phyloP scores from a whole-genome alignment of 768 basidiomycete species.

The Termitomyces sp. region DNA sequence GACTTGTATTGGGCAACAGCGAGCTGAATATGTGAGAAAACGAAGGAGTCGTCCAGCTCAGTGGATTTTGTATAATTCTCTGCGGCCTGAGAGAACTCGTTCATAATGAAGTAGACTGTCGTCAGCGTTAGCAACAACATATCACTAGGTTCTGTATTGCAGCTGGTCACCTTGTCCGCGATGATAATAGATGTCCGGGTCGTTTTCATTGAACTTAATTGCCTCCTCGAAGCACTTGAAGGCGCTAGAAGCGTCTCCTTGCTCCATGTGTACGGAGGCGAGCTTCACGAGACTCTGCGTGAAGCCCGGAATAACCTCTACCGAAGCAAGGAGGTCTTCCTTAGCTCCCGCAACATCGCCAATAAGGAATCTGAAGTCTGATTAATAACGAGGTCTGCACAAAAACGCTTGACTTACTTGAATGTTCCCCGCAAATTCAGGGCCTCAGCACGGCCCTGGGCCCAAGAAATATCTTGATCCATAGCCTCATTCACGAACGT shows the following conservation, averaged over 20 bases:
- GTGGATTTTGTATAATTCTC: conserved; percentile 89
- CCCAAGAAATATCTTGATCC: conserved; percentile 78
- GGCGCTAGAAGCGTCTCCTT: conserved; percentile 72
- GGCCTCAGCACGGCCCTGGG: conserved; percentile 76
- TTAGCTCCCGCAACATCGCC: conserved; percentile 81
- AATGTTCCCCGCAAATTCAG: conserved; percentile 93
- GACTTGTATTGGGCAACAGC: conserved; percentile 97
- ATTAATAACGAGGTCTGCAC: not conserved
- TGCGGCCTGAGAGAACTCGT: conserved; percentile 80
- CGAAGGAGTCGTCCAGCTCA: conserved; percentile 81
- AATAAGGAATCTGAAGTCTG: conserved; percentile 67
- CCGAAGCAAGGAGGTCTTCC: conserved; percentile 72
- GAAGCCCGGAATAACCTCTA: conserved; percentile 58
- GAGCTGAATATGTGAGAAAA: conserved; percentile 95
- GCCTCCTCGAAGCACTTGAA: conserved; percentile 93
- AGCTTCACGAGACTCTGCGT: conserved; percentile 95
- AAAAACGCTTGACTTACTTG: conserved; percentile 52
- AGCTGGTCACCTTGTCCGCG: conserved; percentile 79
- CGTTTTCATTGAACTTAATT: conserved; percentile 70
- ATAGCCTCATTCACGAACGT: conserved; percentile 80
- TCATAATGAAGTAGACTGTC: conserved; percentile 90
- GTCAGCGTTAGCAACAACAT: not conserved
- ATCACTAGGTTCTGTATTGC: not conserved
- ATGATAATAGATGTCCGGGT: conserved; percentile 98
- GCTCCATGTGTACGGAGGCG: conserved; percentile 96